Evolutionary conservation across 2,329 filamentous ascomycete genomes (phyloP), one percentile per base, ranked within the genome.

Genomic region (Xylariaceae sp.): DNA sequence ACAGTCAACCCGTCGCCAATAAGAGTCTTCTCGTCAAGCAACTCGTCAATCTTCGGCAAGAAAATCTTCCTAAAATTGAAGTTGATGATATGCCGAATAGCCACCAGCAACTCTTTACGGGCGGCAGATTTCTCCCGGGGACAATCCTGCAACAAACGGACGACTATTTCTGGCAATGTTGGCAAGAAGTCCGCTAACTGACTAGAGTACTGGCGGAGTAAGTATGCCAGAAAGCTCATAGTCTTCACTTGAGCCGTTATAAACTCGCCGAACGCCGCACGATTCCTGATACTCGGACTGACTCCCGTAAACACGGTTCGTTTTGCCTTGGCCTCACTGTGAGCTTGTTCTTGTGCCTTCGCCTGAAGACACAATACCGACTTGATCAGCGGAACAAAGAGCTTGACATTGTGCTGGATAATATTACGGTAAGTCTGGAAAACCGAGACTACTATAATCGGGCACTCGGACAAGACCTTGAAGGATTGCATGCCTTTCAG

Each of bases 221-320:
- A 78, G 71, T 97, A 99, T 1, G 95, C 95, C 66, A 99, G 74
- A 69, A 99, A 99, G 69, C 92, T 97, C 93, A 99, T 97, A 0
- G 93, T 97, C 79, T 99, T 97, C 13, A 99, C 94, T 73, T 99
- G 95, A 1, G 93, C 92, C 0, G 92, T 97, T 65, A 99, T 95
- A 66, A 97, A 96, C 68, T 99, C 95, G 41, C 93, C 94, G 77
- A 97, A 99, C 0, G 92, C 93, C 10, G 89, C 89, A 59, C 92
- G 83, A 68, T 97, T 96, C 75, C 91, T 93, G 70, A 99, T 97
- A 59, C 91, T 89, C 52, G 89, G 89, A 75, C 91, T 96, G 56
- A 99, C 90, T 1, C 94, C 93, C 0, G 91, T 94, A 71, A 97
- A 97, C 11, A 96, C 88, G 39, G 87, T 88, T 13, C 88, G 88